Evolutionary conservation across 164 flowering plant genomes (phyloP).

Genomic region (Umbilicus rupestris): DNA sequence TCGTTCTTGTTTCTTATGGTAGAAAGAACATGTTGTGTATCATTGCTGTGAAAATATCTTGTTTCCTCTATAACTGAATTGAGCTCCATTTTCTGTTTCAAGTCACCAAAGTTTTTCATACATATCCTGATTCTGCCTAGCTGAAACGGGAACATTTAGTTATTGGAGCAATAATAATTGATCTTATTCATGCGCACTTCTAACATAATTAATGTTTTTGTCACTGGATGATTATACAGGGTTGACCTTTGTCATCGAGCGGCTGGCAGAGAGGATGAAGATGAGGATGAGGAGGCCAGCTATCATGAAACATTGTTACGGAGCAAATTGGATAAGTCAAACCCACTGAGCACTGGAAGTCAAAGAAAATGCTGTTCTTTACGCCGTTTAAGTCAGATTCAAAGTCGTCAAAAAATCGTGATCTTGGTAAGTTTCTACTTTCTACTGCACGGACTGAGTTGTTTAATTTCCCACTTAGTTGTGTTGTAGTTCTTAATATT

Average conservation of each 20-base stretch:
- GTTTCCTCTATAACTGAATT: not conserved
- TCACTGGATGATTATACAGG: conserved; percentile 39
- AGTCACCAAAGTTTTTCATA: not conserved
- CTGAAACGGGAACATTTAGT: not conserved
- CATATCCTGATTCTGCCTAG: not conserved
- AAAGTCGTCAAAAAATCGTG: conserved; percentile 76
- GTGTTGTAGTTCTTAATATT: not conserved
- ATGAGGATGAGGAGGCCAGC: conserved; percentile 62
- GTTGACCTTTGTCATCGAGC: conserved; percentile 93
- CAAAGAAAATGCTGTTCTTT: conserved; percentile 44
- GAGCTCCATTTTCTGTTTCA: not conserved
- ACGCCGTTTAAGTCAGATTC: conserved; percentile 39
- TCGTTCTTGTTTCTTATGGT: no score
- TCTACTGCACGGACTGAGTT: not conserved
- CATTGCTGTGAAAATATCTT: not conserved
- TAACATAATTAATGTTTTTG: conserved; percentile 10
- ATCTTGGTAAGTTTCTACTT: conserved; percentile 44
- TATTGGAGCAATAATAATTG: not conserved
- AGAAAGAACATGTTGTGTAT: no score
- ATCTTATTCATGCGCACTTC: not conserved
- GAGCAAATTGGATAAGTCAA: conserved; percentile 24
- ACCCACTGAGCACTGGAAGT: conserved; percentile 24
- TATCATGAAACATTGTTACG: conserved; percentile 46
- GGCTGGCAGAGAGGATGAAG: conserved; percentile 73
- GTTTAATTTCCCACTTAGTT: not conserved